Evolutionary conservation across 768 basidiomycete genomes (phyloP), one percentile per base, ranked within the genome.

Genomic region (Russula foetens): DNA sequence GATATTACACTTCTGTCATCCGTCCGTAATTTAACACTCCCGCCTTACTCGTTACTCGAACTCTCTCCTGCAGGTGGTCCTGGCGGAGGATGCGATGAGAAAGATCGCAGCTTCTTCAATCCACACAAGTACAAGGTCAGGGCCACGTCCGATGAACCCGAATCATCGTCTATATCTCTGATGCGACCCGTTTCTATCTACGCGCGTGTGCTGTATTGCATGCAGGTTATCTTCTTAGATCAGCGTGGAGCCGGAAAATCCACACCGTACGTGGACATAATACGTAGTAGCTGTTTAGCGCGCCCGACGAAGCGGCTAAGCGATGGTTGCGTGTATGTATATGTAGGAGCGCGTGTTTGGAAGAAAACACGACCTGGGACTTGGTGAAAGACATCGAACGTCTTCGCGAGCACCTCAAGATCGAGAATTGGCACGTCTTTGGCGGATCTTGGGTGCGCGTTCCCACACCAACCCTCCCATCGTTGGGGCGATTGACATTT

Each of bases 321-420:
- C 24, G 45, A 56, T 54, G 12, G 55, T 45, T 54, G 63, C 53
- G 19, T 58, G n/a, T 58, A 41, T 60, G 4, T 49, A 19, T 35
- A 48, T 59, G 21, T 66, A 92, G 90, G 72, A 80, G 70, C 57
- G 92, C 93, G 8, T 86, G 72, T 33, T 72, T 86, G 2, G 86
- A 90, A 65, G 86, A 93, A 53, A 98, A 98, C 72, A 97, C 92
- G 2, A 97, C 94, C 5, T 93, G 90, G 91, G 87, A 92, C 69
- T 83, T 96, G 44, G 92, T 98, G 26, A 87, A 82, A 64, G 95
- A 98, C 69, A 84, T 93, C 11, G 95, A 98, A 70, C 86, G 76
- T 67, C 74, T 96, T 26, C 81, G 95, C 58, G 77, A 86, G 69
- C 81, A 88, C 59, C 79, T 98, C 17, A 74, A 74, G 44, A 79